Percentiles rank a stretch among this genome's conserved stretches.
Conservation (phyloP, 1,284 basidiomycete species). For the Austropuccinia psidii region DNA sequence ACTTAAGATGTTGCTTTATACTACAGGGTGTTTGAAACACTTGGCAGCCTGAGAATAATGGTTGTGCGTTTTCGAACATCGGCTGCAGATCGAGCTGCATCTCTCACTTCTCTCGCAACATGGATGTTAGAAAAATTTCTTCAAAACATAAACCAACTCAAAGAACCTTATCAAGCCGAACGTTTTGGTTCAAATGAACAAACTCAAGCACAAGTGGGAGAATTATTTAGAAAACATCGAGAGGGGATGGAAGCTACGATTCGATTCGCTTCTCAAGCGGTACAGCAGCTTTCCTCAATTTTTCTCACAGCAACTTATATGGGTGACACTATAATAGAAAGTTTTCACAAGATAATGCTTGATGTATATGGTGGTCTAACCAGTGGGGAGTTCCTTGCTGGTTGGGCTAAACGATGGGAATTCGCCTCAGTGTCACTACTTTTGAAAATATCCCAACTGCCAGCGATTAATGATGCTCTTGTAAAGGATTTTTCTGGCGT, state of each 20-base stretch:
- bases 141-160: neutral
- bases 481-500: conserved; percentile 16
- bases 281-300: neutral
- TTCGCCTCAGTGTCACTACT: conserved; percentile 14
- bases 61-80: neutral
- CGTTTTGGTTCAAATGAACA: conserved; percentile 14
- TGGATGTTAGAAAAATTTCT: conserved; percentile 17
- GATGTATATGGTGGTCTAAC: conserved; percentile 18
- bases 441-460: conserved; percentile 13
- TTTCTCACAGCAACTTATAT: neutral
- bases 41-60: conserved; percentile 1
- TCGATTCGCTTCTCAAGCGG: neutral
- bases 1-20: neutral
- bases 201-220: neutral
- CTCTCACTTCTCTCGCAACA: neutral
- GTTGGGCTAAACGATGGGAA: conserved; percentile 31
- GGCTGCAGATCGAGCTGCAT: neutral
- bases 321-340: conserved; percentile 26
- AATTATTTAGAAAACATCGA: conserved; percentile 2
- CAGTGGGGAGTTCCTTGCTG: conserved; percentile 23
- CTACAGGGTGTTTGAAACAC: conserved; percentile 7
- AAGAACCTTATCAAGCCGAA: conserved; percentile 23
- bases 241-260: neutral
- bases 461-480: conserved; percentile 27
- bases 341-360: conserved; percentile 13